Base-by-base conservation (phyloP, 306 rosid species). In the Malus asiatica region DNA sequence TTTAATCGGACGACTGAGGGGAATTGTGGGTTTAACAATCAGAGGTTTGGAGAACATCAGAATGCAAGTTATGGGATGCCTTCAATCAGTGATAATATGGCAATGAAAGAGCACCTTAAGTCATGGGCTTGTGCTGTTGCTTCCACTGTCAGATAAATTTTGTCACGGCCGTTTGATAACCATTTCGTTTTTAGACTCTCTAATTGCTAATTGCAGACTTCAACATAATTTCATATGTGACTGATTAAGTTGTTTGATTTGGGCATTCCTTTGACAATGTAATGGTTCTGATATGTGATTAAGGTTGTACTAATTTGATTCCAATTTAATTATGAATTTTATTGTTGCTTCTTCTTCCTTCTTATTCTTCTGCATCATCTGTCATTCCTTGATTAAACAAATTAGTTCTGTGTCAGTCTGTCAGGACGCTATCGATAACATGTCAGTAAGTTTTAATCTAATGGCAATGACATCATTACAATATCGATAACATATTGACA, bases 101-200 rank as follows among this genome's bases (percentile, higher is more conserved):
- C 93, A 12, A 92, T 92, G 96, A 92, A 92, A 72, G 78, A 85
- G 71, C 91, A 88, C 77, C 88, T 92, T 71, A 92, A 75, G 87
- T 78, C 86, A 29, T 88, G 97, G 97, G 97, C 96, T 72, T 74
- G 77, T 75, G 93, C 91, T 19, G 91, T 92, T 73, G 96, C 93
- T 29, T 87, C 85, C 78, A 69, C 76, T 81, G 85, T 92, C 79
- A 86, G 83, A 81, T 88, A 64, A 62, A 55, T 23, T 71, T 42
- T 42, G 1, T 3, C 0, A 0, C 45, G 3, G 12, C 3, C 3
- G 12, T 20, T 57, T 57, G 11, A n/a, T 22, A 19, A 57, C 5
- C 13, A 0, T 57, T 20, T n/a, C 3, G 19, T 15, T 48, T 48
- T 48, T 48, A 48, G 1, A 22, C 62, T 1, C 25, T 57, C 62